These are phyloP conservation scores for Ceratocystiopsis brevicomis DNA, from an alignment of 2,329 filamentous ascomycete species.

Conservation along the genomic window DNA sequence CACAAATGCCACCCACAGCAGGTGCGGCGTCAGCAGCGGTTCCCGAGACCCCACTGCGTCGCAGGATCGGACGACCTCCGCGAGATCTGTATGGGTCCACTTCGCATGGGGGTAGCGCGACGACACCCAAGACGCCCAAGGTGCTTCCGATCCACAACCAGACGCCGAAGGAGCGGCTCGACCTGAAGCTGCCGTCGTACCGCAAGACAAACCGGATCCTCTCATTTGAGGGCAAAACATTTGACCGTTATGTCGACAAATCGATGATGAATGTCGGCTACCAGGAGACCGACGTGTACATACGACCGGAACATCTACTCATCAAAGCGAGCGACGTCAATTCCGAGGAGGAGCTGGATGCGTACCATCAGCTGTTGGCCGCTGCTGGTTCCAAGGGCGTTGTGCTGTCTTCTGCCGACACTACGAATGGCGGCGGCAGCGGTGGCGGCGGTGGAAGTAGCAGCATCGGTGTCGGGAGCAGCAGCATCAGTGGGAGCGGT, in stretches of 20 bases:
- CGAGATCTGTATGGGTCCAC: constrained; percentile 33
- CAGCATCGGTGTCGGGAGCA: constrained; percentile 19
- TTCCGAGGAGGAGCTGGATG: constrained; percentile 39
- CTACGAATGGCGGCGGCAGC: constrained; percentile 17
- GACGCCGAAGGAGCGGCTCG: constrained; percentile 62
- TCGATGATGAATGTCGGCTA: constrained; percentile 93
- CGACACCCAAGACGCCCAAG: constrained; percentile 37
- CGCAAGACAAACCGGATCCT: constrained; percentile 62
- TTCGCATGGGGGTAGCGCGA: constrained; percentile 9
- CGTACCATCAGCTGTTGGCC: constrained; percentile 9
- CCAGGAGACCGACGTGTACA: constrained; percentile 81
- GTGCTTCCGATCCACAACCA: constrained; percentile 62
- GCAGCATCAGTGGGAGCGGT: constrained; percentile 21
- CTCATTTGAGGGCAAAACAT: constrained; percentile 65
- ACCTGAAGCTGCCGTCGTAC: constrained; percentile 57
- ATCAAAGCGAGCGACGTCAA: constrained; percentile 43
- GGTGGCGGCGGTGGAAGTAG: constrained; percentile 28
- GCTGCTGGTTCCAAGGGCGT: no score
- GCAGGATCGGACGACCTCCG: constrained; percentile 24
- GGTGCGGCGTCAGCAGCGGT: background rate
- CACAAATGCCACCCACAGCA: background rate
- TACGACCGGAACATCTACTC: constrained; percentile 55
- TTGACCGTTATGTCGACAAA: constrained; percentile 84
- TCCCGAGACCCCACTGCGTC: constrained; percentile 12
- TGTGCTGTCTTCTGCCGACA: constrained; percentile 2